Conservation (phyloP, 1,284 basidiomycete genomes). For the Agroathelia rolfsii region DNA sequence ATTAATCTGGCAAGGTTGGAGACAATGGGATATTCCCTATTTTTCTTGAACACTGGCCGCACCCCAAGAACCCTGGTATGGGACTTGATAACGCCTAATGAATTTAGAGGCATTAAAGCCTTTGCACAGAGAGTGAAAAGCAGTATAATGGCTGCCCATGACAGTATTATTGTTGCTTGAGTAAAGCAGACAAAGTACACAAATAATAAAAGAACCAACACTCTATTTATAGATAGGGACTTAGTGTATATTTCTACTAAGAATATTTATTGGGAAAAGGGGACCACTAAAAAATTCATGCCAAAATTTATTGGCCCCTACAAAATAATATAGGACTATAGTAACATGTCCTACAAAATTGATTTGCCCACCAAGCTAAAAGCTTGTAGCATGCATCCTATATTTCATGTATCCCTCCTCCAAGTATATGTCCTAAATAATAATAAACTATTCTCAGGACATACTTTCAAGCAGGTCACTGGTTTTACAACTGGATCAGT, state of each 20-base stretch:
- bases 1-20: constrained; percentile 19
- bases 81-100: constrained; percentile 10
- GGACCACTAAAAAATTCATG: constrained; percentile 14
- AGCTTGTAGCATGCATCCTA: constrained; percentile 9
- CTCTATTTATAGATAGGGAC: constrained; percentile 16
- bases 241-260: constrained; percentile 23
- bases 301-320: constrained; percentile 21
- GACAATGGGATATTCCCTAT: constrained; percentile 19
- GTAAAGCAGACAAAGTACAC: constrained; percentile 21
- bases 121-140: constrained; percentile 18
- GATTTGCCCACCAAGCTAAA: constrained; percentile 11
- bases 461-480: too few relatives aligned
- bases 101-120: constrained; percentile 17
- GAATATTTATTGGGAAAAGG: constrained; percentile 17
- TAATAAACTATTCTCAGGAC: constrained; percentile 11
- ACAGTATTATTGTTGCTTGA: constrained; percentile 20
- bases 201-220: constrained; percentile 15
- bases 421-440: constrained; percentile 11
- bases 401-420: constrained; percentile 13
- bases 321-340: constrained; percentile 8
- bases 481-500: too few relatives aligned
- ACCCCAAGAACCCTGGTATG: constrained; percentile 20
- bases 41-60: constrained; percentile 22
- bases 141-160: constrained; percentile 21
- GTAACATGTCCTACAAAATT: constrained; percentile 5